phyloP scores from a whole-genome alignment of 2,329 filamentous ascomycete species.

The Calonectria ilicicola region DNA sequence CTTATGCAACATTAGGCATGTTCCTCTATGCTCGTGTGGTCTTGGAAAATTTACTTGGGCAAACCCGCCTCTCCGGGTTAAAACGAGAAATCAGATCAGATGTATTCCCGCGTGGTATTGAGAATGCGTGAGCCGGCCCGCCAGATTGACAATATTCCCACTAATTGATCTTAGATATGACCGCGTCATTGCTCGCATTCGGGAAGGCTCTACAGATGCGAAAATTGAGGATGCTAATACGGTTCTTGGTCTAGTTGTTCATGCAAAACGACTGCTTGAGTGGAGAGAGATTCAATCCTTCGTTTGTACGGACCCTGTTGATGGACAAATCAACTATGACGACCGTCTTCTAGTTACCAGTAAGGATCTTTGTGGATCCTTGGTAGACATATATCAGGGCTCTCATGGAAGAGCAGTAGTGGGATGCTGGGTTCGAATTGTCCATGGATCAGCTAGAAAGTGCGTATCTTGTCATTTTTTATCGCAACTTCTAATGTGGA shows the following conservation, averaged over 20 bases:
- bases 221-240: not conserved
- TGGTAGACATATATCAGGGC: conserved; percentile 7
- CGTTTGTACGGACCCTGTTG: conserved; percentile 20
- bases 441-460: conserved; percentile 19
- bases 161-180: not conserved
- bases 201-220: not conserved
- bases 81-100: conserved; percentile 14
- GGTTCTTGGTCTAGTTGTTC: conserved; percentile 12
- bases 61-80: not conserved
- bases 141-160: not conserved
- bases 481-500: not conserved
- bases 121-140: conserved; percentile 10
- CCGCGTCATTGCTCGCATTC: conserved; percentile 1
- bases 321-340: not conserved
- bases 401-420: not conserved
- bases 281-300: conserved; percentile 28
- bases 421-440: conserved; percentile 16
- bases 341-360: not conserved
- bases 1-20: conserved; percentile 19
- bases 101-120: conserved; percentile 11
- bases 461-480: not conserved
- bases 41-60: conserved; percentile 14
- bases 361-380: conserved; percentile 24
- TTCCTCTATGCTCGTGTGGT: conserved; percentile 28
- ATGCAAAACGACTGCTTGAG: conserved; percentile 2